phyloP scores from a whole-genome alignment of 176 grass and related monocot species.

The Bothriochloa decipiens region DNA sequence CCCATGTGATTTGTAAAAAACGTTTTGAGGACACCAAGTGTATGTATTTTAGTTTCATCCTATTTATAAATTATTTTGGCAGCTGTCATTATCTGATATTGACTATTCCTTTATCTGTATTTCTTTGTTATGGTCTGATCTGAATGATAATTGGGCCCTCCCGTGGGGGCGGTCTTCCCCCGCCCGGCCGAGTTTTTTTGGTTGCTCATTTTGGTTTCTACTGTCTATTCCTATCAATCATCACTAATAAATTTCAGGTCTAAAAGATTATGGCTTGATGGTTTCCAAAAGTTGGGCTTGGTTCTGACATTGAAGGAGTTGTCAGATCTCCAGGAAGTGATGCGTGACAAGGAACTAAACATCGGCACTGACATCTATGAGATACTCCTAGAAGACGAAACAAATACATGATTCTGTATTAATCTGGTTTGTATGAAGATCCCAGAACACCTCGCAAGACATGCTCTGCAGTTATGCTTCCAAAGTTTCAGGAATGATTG shows the following conservation, averaged over 20 bases:
- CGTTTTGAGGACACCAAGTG: not conserved
- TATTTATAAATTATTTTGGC: conserved; percentile 10
- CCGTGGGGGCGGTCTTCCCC: not conserved
- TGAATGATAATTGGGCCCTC: not conserved
- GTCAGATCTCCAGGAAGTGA: conserved; percentile 98
- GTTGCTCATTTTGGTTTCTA: conserved; percentile 27
- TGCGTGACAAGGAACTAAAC: conserved; percentile 89
- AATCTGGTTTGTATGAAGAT: conserved; percentile 2
- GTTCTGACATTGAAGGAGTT: conserved; percentile 81
- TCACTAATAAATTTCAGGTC: conserved; percentile 56
- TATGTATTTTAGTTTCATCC: conserved; percentile 17
- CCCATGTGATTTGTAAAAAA: not conserved
- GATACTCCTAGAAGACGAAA: conserved; percentile 91
- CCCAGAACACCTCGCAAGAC: not conserved
- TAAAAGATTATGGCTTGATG: conserved; percentile 96
- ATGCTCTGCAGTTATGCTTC: not conserved
- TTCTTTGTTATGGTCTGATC: not conserved
- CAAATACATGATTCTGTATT: conserved; percentile 44
- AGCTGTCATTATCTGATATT: not conserved
- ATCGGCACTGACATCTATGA: conserved; percentile 95
- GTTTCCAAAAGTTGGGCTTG: conserved; percentile 82
- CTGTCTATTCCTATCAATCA: conserved; percentile 7
- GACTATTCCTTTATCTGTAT: not conserved
- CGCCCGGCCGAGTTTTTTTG: too few species aligned
- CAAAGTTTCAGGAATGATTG: conserved; percentile 26